Percentiles rank a stretch among this genome's conserved stretches.
These are phyloP conservation scores for Phytopythium mirpurense DNA, from an alignment of 352 stramenopile species.

Conservation along the genomic window DNA sequence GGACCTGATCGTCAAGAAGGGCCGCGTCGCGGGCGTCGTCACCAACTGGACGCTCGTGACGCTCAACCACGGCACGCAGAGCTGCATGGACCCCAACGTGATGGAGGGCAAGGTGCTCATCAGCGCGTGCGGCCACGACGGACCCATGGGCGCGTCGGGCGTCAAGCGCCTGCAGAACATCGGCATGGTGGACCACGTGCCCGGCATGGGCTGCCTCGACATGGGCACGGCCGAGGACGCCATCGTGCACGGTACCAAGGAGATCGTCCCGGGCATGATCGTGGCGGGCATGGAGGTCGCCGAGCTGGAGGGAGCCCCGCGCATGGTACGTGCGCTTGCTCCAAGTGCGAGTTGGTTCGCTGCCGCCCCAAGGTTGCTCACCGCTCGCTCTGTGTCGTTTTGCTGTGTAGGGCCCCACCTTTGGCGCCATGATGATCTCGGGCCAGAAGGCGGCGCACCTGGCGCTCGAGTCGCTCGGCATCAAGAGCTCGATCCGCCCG, in stretches of 20 bases:
- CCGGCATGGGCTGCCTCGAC: conserved; percentile 53
- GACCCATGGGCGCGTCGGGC: conserved; percentile 54
- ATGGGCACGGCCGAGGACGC: conserved; percentile 58
- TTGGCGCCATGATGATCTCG: conserved; percentile 67
- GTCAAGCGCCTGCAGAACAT: conserved; percentile 68
- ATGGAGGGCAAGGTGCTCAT: conserved; percentile 70
- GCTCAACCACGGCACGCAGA: conserved; percentile 63
- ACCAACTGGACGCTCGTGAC: conserved; percentile 70
- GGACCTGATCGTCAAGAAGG: conserved; percentile 61
- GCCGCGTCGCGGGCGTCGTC: conserved; percentile 50
- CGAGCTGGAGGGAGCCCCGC: conserved; percentile 50
- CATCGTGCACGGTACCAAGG: conserved; percentile 56
- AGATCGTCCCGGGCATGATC: conserved; percentile 63
- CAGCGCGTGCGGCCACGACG: conserved; percentile 53
- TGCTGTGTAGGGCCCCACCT: conserved; percentile 34
- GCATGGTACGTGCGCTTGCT: conserved; percentile 25
- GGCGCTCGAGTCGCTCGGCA: conserved; percentile 47
- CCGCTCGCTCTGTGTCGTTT: too few species aligned
- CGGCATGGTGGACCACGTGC: conserved; percentile 50
- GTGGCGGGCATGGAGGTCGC: conserved; percentile 60
- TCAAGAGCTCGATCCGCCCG: conserved; percentile 49
- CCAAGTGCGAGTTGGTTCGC: too few species aligned
- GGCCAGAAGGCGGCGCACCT: conserved; percentile 59
- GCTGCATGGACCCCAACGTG: conserved; percentile 70
- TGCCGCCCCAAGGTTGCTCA: too few species aligned